These are phyloP conservation scores for Termitomyces sp. DNA, from an alignment of 768 basidiomycete genomes.

Conservation along the genomic window DNA sequence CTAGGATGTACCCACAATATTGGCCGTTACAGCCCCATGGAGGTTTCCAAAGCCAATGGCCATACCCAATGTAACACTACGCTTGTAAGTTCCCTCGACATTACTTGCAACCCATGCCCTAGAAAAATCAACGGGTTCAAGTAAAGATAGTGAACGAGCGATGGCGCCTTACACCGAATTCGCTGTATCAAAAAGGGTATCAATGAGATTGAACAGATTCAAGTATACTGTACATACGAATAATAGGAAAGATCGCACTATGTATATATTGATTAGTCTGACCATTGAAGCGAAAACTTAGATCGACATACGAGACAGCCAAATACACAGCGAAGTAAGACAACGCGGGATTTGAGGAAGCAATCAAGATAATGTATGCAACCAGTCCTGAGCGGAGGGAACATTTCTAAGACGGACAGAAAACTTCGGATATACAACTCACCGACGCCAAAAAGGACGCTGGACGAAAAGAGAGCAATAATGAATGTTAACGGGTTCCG, in stretches of 20 bases:
- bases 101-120: slow-evolving; percentile 74
- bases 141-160: background rate
- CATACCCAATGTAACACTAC: slow-evolving; percentile 66
- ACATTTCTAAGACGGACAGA: background rate
- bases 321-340: slow-evolving; percentile 75
- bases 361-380: slow-evolving; percentile 67
- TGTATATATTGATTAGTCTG: background rate
- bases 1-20: slow-evolving; percentile 44
- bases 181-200: slow-evolving; percentile 22
- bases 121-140: slow-evolving; percentile 13
- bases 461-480: slow-evolving; percentile 1
- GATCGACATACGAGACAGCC: slow-evolving; percentile 56
- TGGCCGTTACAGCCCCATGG: slow-evolving; percentile 65
- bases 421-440: background rate
- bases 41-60: slow-evolving; percentile 68
- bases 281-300: background rate
- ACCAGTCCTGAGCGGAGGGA: slow-evolving; percentile 31
- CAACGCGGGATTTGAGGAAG: slow-evolving; percentile 53
- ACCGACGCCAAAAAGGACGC: slow-evolving; percentile 26
- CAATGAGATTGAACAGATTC: background rate
- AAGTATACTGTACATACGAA: slow-evolving; percentile 32
- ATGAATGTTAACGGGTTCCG: background rate
- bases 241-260: slow-evolving; percentile 50
- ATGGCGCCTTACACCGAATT: slow-evolving; percentile 46
- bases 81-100: slow-evolving; percentile 72